Conservation (phyloP, 1,284 basidiomycete species). For the Coriolopsis trogii region DNA sequence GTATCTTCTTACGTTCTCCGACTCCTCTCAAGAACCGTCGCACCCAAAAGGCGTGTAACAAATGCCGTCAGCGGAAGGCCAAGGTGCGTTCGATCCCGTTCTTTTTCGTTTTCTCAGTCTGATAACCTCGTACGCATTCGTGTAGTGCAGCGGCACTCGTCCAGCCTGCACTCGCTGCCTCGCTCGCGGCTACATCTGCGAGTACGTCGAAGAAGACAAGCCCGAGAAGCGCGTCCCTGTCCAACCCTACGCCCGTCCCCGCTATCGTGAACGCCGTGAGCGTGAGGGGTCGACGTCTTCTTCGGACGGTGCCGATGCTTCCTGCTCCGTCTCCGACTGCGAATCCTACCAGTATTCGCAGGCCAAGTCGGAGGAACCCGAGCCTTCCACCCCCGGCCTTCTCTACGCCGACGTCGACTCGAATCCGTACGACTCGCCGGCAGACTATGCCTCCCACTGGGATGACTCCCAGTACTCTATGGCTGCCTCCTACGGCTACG, state of each 20-base stretch:
- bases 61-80: constrained; percentile 48
- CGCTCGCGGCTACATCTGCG: constrained; percentile 42
- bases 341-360: constrained; percentile 13
- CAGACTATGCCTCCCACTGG: constrained; percentile 9
- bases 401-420: constrained; percentile 14
- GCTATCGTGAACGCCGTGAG: constrained; percentile 10
- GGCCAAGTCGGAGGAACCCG: constrained; percentile 26
- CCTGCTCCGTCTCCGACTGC: constrained; percentile 6
- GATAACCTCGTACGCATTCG: background rate
- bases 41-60: constrained; percentile 46
- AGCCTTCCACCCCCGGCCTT: constrained; percentile 18
- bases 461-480: constrained; percentile 10
- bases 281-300: constrained; percentile 18
- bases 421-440: constrained; percentile 3
- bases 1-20: constrained; percentile 45
- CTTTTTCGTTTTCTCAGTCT: background rate
- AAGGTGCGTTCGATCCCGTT: constrained; percentile 36
- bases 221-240: constrained; percentile 8
- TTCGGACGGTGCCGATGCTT: constrained; percentile 9
- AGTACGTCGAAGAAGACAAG: constrained; percentile 38
- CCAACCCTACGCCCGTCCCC: background rate
- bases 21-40: constrained; percentile 44
- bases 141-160: constrained; percentile 45
- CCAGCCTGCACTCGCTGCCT: constrained; percentile 44
- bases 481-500: constrained; percentile 3